Base-by-base conservation (phyloP, 192 early-diverging fungal species). In the Bifiguratus adelaidae region DNA sequence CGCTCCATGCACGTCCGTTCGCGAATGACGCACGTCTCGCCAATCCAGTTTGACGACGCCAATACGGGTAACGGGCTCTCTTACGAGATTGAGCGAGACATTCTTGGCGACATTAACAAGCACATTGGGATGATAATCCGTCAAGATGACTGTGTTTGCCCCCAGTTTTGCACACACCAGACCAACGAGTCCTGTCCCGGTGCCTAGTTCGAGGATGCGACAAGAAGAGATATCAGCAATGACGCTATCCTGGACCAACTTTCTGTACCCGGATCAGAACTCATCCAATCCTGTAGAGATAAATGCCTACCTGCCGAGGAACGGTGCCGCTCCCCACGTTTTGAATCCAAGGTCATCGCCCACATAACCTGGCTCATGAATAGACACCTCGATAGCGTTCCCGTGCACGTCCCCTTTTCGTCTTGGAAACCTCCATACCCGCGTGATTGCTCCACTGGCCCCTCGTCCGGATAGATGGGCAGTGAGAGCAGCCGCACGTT, bases 271-370 rank as follows among this genome's bases (percentile, higher is more conserved):
- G 2, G 38, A 0, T 38, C n/a, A 19, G 12, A 16, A 23, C 12
- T n/a, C n/a, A n/a, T n/a, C n/a, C n/a, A n/a, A n/a, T n/a, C n/a
- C n/a, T n/a, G n/a, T 7, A 11, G 30, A 19, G 12, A 30, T 16
- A 33, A 11, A 28, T 4, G 20, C 60, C 62, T 65, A 74, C 72
- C 67, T 74, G 40, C 67, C 68, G 38, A 74, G 41, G 7, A 74
- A 42, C 7, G 68, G 69, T 0, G 72, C 68, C 15, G 72, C 65
- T 40, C 72, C 72, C 66, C 68, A 74, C 4, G 72, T 74, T 41
- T 74, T 74, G 48, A 74, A 74, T 13, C 72, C 72, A 20, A 74
- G 48, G 55, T 74, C 72, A 15, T 70, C 65, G 7, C 56, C 72
- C 9, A 58, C 60, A 33, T 63, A 70, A 22, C 65, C 67, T 3